These are phyloP conservation scores for Chaetomium tenue DNA, from an alignment of 495 filamentous ascomycete species.

Conservation along the genomic window DNA sequence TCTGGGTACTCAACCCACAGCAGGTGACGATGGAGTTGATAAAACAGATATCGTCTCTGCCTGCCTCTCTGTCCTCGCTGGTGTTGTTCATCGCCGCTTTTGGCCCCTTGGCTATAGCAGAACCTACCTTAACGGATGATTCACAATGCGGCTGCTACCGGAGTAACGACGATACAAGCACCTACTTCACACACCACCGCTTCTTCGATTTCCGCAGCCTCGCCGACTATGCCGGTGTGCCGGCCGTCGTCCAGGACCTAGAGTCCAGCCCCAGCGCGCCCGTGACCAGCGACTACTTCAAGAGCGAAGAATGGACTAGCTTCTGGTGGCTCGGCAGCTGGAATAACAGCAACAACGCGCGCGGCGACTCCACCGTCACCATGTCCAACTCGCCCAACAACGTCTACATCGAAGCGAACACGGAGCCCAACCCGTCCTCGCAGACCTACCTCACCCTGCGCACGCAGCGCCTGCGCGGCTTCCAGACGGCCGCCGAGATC, in stretches of 20 bases:
- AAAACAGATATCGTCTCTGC: constrained; percentile 16
- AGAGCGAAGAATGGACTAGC: constrained; percentile 39
- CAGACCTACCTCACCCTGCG: constrained; percentile 61
- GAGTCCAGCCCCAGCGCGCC: constrained; percentile 34
- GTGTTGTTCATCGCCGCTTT: constrained; percentile 27
- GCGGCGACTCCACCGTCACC: constrained; percentile 43
- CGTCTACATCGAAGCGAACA: constrained; percentile 57
- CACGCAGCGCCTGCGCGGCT: constrained; percentile 53
- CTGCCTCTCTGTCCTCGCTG: constrained; percentile 24
- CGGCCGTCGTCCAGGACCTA: constrained; percentile 35
- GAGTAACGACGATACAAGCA: constrained; percentile 46
- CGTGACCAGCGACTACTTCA: constrained; percentile 45
- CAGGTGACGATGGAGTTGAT: constrained; percentile 10
- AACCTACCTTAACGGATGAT: constrained; percentile 31
- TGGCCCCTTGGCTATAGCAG: constrained; percentile 21
- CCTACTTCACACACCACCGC: constrained; percentile 62
- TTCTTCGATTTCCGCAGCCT: constrained; percentile 67
- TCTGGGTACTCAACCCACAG: background rate
- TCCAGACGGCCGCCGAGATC: constrained; percentile 65
- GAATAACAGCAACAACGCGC: constrained; percentile 44
- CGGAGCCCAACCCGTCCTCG: constrained; percentile 36
- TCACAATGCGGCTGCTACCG: constrained; percentile 49
- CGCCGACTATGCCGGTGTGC: constrained; percentile 39
- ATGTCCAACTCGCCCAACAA: constrained; percentile 66
- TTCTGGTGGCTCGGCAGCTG: constrained; percentile 62